phyloP scores from a whole-genome alignment of 2,329 filamentous ascomycete species.

The Aspergillus oerlinghausenensis region DNA sequence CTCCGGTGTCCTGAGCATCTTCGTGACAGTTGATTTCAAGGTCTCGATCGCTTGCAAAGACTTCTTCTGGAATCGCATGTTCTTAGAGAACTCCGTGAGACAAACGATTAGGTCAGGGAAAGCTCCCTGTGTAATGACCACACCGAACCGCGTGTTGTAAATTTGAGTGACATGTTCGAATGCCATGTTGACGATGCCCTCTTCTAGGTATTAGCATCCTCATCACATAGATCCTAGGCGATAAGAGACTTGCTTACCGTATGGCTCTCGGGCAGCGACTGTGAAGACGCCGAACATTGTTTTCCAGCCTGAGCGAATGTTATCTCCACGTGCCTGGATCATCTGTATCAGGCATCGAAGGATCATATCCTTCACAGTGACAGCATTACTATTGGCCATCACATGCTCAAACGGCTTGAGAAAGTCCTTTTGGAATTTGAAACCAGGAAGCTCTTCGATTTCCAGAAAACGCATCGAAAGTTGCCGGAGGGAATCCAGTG shows the following conservation, averaged over 20 bases:
- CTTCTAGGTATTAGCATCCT: conserved; percentile 41
- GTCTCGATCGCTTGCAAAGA: conserved; percentile 93
- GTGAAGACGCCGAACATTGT: conserved; percentile 99
- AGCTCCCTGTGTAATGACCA: conserved; percentile 92
- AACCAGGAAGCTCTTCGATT: conserved; percentile 92
- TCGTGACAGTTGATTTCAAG: conserved; percentile 85
- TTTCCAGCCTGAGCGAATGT: conserved; percentile 96
- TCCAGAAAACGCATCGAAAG: conserved; percentile 99
- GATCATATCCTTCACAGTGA: conserved; percentile 96
- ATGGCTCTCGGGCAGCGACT: conserved; percentile 85
- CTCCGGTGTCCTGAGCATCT: conserved; percentile 93
- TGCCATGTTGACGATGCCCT: conserved; percentile 91
- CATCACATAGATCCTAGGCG: neutral
- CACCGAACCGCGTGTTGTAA: conserved; percentile 90
- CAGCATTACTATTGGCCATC: conserved; percentile 84
- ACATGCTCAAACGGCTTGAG: conserved; percentile 98
- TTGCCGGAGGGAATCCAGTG: conserved; percentile 89
- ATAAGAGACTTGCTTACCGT: conserved; percentile 47
- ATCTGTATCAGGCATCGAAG: conserved; percentile 95
- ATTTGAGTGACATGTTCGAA: conserved; percentile 96
- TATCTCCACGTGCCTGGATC: conserved; percentile 95
- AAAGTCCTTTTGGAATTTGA: conserved; percentile 99
- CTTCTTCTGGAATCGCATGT: conserved; percentile 97
- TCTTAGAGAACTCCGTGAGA: conserved; percentile 97
- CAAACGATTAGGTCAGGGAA: conserved; percentile 97